phyloP scores from a whole-genome alignment of 805 yeast genomes.

The Clavispora asparagi region DNA sequence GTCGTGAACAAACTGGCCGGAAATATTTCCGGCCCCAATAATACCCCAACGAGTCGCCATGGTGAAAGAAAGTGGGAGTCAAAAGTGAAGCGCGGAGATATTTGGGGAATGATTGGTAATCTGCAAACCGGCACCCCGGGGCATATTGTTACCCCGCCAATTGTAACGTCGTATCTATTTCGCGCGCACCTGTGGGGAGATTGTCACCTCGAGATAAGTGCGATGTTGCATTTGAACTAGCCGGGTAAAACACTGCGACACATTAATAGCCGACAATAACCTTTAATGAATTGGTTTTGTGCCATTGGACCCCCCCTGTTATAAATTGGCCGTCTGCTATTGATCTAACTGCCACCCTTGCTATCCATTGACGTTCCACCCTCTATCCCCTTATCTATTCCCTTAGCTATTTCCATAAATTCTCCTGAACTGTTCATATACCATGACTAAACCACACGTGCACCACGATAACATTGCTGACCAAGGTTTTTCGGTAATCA shows the following conservation, averaged over 20 bases:
- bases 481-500: constrained; percentile 34
- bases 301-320: too few species aligned
- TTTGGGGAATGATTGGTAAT: not conserved
- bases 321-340: too few species aligned
- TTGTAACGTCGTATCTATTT: not conserved
- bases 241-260: too few species aligned
- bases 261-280: not conserved
- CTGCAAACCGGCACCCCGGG: not conserved
- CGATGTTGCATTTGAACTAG: not conserved
- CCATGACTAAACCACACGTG: constrained; percentile 13
- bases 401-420: too few species aligned
- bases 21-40: constrained; percentile 46
- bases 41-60: constrained; percentile 37
- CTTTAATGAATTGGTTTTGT: not conserved
- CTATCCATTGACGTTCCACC: too few species aligned
- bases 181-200: not conserved
- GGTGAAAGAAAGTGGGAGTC: not conserved
- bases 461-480: constrained; percentile 34
- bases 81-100: not conserved
- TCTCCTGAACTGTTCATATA: too few species aligned
- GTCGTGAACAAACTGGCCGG: constrained; percentile 41
- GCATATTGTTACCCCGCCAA: not conserved
- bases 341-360: too few species aligned
- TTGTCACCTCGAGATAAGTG: not conserved
- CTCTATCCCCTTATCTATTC: too few species aligned